phyloP scores from a whole-genome alignment of 2,329 filamentous ascomycete species.

The Penicillium hordei region DNA sequence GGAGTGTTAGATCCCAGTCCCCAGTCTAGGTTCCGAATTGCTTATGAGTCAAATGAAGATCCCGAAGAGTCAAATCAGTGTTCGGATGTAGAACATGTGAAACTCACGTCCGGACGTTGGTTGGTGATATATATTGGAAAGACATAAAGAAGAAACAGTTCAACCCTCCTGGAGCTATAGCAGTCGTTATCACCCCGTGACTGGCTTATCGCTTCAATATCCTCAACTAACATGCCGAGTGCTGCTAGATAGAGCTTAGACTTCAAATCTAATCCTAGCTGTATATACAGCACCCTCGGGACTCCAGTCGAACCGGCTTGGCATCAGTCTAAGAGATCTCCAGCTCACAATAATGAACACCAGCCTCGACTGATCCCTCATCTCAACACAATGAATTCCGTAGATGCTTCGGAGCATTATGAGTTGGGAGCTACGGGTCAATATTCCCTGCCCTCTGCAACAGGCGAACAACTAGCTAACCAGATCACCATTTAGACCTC shows the following conservation, averaged over 20 bases:
- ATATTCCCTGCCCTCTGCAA: slow-evolving; percentile 13
- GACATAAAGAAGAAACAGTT: background rate
- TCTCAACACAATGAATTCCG: slow-evolving; percentile 58
- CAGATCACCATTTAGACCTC: slow-evolving; percentile 44
- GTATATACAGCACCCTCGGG: background rate
- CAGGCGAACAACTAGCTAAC: background rate
- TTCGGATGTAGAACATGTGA: background rate
- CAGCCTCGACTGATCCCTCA: slow-evolving; percentile 8
- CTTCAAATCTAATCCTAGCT: background rate
- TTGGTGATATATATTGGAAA: background rate
- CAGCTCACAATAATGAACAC: slow-evolving; percentile 18
- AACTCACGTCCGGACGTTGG: background rate
- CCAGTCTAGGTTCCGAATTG: background rate
- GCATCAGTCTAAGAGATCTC: background rate
- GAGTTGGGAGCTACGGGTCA: slow-evolving; percentile 49
- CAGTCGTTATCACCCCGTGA: slow-evolving; percentile 11
- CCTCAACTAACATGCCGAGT: background rate
- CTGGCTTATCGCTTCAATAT: slow-evolving; percentile 9
- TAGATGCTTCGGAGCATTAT: slow-evolving; percentile 62
- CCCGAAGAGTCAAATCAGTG: too few relatives aligned
- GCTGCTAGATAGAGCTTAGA: background rate
- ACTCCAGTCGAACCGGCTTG: background rate
- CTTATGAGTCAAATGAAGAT: background rate
- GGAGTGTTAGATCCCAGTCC: background rate
- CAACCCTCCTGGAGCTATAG: slow-evolving; percentile 1